Evolutionary conservation across 148 eudicot genomes (phyloP).

Genomic region (Persicaria tinctoria): DNA sequence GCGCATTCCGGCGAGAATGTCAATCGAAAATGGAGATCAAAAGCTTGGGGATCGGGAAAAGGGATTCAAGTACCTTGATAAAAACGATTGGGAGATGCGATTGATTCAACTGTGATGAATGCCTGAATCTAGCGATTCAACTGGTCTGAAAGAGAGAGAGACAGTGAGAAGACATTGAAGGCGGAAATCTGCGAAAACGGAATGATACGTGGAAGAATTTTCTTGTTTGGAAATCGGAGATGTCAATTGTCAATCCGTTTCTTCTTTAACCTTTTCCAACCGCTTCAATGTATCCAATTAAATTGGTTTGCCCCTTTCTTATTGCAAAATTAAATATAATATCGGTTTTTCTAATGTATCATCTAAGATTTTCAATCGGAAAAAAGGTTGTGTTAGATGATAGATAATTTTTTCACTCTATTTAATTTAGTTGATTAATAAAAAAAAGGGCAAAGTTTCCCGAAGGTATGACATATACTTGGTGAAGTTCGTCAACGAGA

Average conservation of each 20-base stretch:
- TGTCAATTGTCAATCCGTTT: background rate
- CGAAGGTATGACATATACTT: no score
- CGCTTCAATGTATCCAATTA: background rate
- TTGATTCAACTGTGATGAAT: background rate
- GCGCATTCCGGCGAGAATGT: background rate
- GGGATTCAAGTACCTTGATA: background rate
- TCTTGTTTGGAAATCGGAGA: background rate
- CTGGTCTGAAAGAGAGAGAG: background rate
- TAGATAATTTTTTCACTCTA: no score
- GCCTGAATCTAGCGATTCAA: no score
- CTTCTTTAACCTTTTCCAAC: constrained; percentile 1
- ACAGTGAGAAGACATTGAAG: background rate
- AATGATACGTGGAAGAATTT: background rate
- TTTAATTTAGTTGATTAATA: no score
- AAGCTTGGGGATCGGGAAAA: background rate
- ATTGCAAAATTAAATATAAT: no score
- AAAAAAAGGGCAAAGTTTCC: no score
- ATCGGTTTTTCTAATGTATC: no score
- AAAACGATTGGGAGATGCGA: background rate
- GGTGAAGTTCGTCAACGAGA: no score
- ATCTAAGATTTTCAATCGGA: no score
- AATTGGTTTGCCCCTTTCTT: no score
- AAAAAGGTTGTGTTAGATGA: no score
- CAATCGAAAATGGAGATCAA: background rate
- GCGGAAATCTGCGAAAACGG: background rate